Conservation (phyloP, 768 basidiomycete genomes). For the Termitomyces heimii region DNA sequence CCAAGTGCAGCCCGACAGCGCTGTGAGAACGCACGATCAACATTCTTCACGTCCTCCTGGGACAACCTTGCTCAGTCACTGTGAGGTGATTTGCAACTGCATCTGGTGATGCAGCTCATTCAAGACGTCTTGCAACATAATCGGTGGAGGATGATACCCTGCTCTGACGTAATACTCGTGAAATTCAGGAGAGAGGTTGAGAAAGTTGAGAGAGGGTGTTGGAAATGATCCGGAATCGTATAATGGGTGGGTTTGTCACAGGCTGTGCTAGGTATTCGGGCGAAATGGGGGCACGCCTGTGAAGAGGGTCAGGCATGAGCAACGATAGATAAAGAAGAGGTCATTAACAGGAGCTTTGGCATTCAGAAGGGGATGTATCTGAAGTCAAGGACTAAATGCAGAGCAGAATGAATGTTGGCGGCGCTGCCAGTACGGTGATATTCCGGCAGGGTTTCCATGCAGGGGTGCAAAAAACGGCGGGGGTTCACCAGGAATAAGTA, state of each 20-base stretch:
- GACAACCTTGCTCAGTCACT: conserved; percentile 30
- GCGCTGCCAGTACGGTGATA: neutral
- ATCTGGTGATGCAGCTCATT: conserved; percentile 42
- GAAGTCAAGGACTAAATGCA: conserved; percentile 8
- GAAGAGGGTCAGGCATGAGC: conserved; percentile 40
- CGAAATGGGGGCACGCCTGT: conserved; percentile 30
- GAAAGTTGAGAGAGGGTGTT: conserved; percentile 41
- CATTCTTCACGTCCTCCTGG: conserved; percentile 20
- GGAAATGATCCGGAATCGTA: conserved; percentile 49
- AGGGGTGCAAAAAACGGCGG: neutral
- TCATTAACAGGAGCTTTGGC: conserved; percentile 39
- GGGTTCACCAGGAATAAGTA: neutral
- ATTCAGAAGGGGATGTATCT: conserved; percentile 48
- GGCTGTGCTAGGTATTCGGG: conserved; percentile 41
- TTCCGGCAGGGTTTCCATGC: neutral
- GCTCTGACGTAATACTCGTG: conserved; percentile 12
- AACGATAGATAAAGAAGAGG: conserved; percentile 49
- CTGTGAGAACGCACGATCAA: conserved; percentile 32
- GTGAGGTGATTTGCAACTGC: conserved; percentile 36
- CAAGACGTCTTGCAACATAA: conserved; percentile 55
- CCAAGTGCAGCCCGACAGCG: conserved; percentile 27
- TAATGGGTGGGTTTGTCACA: conserved; percentile 52
- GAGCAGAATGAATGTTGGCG: conserved; percentile 10
- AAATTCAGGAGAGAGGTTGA: conserved; percentile 40
- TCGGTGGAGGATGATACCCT: conserved; percentile 29